These are phyloP conservation scores for Erodium chrysanthum DNA, from an alignment of 441 rosid species.

Conservation along the genomic window DNA sequence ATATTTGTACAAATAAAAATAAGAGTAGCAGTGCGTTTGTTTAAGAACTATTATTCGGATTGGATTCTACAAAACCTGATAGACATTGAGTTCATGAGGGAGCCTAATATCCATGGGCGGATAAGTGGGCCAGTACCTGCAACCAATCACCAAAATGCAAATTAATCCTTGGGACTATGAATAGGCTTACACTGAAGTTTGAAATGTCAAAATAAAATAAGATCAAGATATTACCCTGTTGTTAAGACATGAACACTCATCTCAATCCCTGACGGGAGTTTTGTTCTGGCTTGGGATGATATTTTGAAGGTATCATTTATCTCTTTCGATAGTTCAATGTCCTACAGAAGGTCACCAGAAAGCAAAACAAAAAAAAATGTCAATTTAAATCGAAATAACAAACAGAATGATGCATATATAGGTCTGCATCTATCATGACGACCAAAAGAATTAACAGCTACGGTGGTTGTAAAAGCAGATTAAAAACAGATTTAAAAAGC, in stretches of 20 bases:
- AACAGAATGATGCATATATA: background rate
- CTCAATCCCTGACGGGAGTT: slow-evolving; percentile 94
- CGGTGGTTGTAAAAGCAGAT: background rate
- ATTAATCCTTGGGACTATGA: slow-evolving; percentile 2
- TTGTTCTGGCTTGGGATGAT: slow-evolving; percentile 97
- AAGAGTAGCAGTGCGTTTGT: background rate
- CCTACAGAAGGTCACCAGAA: slow-evolving; percentile 39
- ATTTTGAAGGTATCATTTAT: slow-evolving; percentile 95
- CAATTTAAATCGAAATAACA: slow-evolving; percentile 7
- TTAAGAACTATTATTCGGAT: slow-evolving; percentile 1
- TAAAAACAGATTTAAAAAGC: background rate
- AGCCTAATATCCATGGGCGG: slow-evolving; percentile 99
- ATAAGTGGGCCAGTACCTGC: slow-evolving; percentile 99
- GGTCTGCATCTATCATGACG: too few relatives aligned
- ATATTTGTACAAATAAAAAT: background rate
- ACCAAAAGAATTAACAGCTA: background rate
- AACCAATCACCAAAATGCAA: slow-evolving; percentile 24
- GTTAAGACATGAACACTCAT: slow-evolving; percentile 97
- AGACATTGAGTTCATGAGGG: slow-evolving; percentile 94
- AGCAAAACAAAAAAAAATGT: slow-evolving; percentile 1
- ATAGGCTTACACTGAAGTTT: slow-evolving; percentile 3
- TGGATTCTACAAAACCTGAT: slow-evolving; percentile 53
- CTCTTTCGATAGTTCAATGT: slow-evolving; percentile 94
- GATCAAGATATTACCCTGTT: slow-evolving; percentile 53
- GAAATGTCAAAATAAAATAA: slow-evolving; percentile 3